Conservation (phyloP, 108 stramenopile species). For the Conticribra weissflogii region DNA sequence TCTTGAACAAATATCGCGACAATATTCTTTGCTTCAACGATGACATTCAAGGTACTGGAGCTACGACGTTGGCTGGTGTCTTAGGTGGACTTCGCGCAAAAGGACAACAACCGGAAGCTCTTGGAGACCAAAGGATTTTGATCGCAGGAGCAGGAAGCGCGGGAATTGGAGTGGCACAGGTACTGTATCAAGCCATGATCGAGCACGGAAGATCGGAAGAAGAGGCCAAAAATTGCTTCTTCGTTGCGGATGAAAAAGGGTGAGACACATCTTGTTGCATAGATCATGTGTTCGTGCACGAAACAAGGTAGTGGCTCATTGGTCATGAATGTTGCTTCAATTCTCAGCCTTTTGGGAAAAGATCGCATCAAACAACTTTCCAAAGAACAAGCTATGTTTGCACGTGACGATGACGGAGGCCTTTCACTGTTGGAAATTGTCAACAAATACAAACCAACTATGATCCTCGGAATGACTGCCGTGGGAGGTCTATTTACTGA, state of each 20-base stretch:
- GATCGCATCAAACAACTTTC: constrained; percentile 64
- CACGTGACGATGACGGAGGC: constrained; percentile 68
- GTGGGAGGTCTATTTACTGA: constrained; percentile 86
- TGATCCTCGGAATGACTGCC: constrained; percentile 92
- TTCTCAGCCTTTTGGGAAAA: constrained; percentile 59
- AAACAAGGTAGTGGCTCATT: neutral
- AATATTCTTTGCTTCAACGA: constrained; percentile 96
- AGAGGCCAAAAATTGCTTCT: constrained; percentile 82
- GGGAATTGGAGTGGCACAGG: constrained; percentile 93
- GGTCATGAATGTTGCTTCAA: neutral
- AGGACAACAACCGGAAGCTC: constrained; percentile 65
- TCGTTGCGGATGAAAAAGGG: constrained; percentile 84
- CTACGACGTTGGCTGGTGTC: constrained; percentile 86
- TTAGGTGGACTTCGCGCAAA: constrained; percentile 82
- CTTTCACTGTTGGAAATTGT: constrained; percentile 68
- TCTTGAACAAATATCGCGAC: constrained; percentile 93
- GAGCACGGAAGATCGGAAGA: constrained; percentile 81
- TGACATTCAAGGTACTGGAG: constrained; percentile 98
- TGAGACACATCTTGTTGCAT: constrained; percentile 37
- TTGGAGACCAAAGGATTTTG: constrained; percentile 88
- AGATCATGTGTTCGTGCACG: too few relatives aligned
- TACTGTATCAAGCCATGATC: constrained; percentile 83
- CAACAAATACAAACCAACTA: constrained; percentile 89
- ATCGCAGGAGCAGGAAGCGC: constrained; percentile 94
- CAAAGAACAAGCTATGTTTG: constrained; percentile 74